These are phyloP conservation scores for Colletotrichum sp. DNA, from an alignment of 2,329 filamentous ascomycete genomes.

Conservation along the genomic window DNA sequence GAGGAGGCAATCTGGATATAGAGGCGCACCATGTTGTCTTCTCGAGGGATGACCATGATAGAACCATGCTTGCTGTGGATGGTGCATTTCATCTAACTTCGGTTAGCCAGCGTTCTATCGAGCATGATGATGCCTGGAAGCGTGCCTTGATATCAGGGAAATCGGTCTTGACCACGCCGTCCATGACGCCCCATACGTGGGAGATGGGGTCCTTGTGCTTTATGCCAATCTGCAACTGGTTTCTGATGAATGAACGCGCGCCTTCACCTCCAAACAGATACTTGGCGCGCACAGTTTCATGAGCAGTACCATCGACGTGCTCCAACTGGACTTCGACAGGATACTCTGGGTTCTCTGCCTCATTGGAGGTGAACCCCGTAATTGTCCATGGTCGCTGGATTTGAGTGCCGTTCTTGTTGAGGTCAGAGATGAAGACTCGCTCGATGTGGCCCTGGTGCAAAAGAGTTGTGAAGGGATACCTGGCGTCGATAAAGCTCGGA, in stretches of 20 bases:
- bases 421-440: slow-evolving; percentile 70
- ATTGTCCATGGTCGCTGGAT: slow-evolving; percentile 72
- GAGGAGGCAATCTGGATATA: slow-evolving; percentile 73
- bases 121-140: background rate
- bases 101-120: background rate
- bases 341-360: slow-evolving; percentile 64
- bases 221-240: slow-evolving; percentile 72
- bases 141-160: slow-evolving; percentile 78
- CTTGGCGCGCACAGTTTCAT: slow-evolving; percentile 72
- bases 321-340: slow-evolving; percentile 81
- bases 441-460: slow-evolving; percentile 77
- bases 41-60: slow-evolving; percentile 79
- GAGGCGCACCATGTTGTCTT: slow-evolving; percentile 67
- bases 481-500: slow-evolving; percentile 79
- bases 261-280: slow-evolving; percentile 78
- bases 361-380: slow-evolving; percentile 63
- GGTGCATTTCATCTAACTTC: slow-evolving; percentile 69
- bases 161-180: slow-evolving; percentile 73
- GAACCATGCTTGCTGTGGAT: slow-evolving; percentile 78
- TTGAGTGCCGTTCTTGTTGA: slow-evolving; percentile 64
- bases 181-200: slow-evolving; percentile 79
- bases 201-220: slow-evolving; percentile 73
- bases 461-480: slow-evolving; percentile 74
- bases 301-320: slow-evolving; percentile 74
- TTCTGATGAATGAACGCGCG: slow-evolving; percentile 68